Conservation (phyloP, 495 filamentous ascomycete species). For the Trichoderma virens region DNA sequence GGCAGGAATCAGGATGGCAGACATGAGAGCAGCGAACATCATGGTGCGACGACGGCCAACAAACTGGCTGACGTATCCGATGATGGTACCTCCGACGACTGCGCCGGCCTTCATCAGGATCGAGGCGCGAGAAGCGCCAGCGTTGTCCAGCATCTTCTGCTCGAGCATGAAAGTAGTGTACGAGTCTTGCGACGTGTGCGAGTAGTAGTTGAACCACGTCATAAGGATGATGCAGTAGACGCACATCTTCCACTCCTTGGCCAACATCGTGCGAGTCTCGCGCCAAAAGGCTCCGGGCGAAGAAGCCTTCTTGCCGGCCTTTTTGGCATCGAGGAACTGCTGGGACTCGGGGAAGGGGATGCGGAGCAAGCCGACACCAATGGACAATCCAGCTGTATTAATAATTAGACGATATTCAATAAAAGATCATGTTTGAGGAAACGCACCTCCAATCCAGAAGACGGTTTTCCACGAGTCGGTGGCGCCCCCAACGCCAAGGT, state of each 20-base stretch:
- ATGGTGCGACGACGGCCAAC: slow-evolving; percentile 63
- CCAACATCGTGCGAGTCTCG: slow-evolving; percentile 55
- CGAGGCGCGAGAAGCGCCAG: slow-evolving; percentile 53
- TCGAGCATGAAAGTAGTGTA: slow-evolving; percentile 70
- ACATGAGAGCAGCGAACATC: slow-evolving; percentile 49
- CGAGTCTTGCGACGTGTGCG: slow-evolving; percentile 63
- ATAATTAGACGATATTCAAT: no score
- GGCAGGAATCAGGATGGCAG: slow-evolving; percentile 54
- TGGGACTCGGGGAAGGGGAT: slow-evolving; percentile 61
- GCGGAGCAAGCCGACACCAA: slow-evolving; percentile 55
- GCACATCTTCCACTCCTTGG: slow-evolving; percentile 61
- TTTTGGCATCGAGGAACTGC: slow-evolving; percentile 60
- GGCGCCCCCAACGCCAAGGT: slow-evolving; percentile 53
- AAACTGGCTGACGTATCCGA: slow-evolving; percentile 65
- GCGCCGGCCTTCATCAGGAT: slow-evolving; percentile 69
- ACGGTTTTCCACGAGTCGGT: slow-evolving; percentile 55
- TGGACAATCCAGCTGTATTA: slow-evolving; percentile 56
- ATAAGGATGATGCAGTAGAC: slow-evolving; percentile 65
- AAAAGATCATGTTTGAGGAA: no score
- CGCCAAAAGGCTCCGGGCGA: slow-evolving; percentile 49
- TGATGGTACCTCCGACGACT: slow-evolving; percentile 63
- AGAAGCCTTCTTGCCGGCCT: slow-evolving; percentile 39
- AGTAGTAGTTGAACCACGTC: slow-evolving; percentile 52
- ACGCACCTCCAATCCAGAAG: slow-evolving; percentile 39
- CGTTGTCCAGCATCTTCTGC: slow-evolving; percentile 56